Evolutionary conservation across 83 land plant species (phyloP).

Genomic region (Picea abies): DNA sequence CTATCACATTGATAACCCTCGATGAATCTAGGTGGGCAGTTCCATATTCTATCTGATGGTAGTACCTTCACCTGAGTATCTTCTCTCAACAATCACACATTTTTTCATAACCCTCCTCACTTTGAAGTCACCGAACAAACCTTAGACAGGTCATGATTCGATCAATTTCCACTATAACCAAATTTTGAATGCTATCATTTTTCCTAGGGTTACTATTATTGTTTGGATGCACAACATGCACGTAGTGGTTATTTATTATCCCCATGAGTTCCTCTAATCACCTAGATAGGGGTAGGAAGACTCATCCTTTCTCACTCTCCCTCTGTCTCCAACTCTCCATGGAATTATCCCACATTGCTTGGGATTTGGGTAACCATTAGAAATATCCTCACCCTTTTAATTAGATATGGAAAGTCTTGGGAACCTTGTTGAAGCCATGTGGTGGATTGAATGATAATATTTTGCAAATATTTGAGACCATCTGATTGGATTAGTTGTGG

Average conservation of each 20-base stretch:
- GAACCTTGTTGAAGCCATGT: no score
- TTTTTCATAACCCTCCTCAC: not conserved
- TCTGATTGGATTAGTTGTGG: no score
- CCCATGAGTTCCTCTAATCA: constrained; percentile 4
- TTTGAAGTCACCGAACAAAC: not conserved
- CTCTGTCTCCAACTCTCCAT: constrained; percentile 12
- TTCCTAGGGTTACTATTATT: not conserved
- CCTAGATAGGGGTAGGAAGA: not conserved
- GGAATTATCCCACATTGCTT: no score
- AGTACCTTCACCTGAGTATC: not conserved
- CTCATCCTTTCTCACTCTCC: not conserved
- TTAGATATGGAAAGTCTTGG: no score
- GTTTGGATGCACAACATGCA: not conserved
- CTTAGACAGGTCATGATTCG: not conserved
- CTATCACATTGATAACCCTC: not conserved
- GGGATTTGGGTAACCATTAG: no score
- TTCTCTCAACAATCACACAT: not conserved
- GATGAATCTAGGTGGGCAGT: no score
- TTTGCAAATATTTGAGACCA: no score
- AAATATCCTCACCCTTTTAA: no score
- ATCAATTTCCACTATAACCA: not conserved
- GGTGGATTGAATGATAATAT: no score
- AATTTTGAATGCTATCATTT: no score
- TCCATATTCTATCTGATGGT: no score
- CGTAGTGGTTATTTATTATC: not conserved